Evolutionary conservation across 108 stramenopile species (phyloP), one percentile per base, ranked within the genome.

Genomic region (Fragilaria crotonensis): DNA sequence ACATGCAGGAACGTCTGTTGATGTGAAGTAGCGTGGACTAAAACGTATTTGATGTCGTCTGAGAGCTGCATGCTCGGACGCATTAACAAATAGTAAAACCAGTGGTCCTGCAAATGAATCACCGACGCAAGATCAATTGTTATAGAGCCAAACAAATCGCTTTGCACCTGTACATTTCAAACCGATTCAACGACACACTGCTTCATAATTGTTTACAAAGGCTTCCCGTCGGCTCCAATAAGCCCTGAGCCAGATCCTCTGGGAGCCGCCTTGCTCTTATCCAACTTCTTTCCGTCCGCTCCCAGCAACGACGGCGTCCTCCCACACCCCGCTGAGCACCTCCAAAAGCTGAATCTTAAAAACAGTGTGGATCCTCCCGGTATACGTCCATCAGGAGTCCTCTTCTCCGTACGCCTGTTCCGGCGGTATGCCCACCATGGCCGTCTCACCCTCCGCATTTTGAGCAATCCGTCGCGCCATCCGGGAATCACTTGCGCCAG

Each of bases 361-460:
- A 91, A 87, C 7, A 91, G 50, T 11, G 89, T 76, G n/a, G 83
- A 81, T 18, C 89, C 89, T 48, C 84, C 84, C 3, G 89, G 89
- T 52, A 91, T 81, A 23, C 81, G 68, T 49, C 89, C 89, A 65
- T 91, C 89, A 7, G 85, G 84, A 44, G 83, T 84, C 89, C 33
- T 69, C 71, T 5, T 72, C 75, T 30, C 89, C 89, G 62, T 91
- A 91, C 21, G 64, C 89, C 60, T 73, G 68, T 60, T 83, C 83
- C 17, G 85, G 77, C 18, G 89, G 89, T 54, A 91, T 84, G 2
- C 89, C 89, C 30, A 91, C 30, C 85, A 91, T 91, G 52, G 85
- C 85, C 5, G 89, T 91, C 53, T 91, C 89, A 3, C 89, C 89
- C 62, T 91, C 74, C 79, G 82, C 89, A 91, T 87, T 46, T 70